phyloP scores from a whole-genome alignment of 225 moss, liverwort and hornwort genomes.

The Asterella californica region DNA sequence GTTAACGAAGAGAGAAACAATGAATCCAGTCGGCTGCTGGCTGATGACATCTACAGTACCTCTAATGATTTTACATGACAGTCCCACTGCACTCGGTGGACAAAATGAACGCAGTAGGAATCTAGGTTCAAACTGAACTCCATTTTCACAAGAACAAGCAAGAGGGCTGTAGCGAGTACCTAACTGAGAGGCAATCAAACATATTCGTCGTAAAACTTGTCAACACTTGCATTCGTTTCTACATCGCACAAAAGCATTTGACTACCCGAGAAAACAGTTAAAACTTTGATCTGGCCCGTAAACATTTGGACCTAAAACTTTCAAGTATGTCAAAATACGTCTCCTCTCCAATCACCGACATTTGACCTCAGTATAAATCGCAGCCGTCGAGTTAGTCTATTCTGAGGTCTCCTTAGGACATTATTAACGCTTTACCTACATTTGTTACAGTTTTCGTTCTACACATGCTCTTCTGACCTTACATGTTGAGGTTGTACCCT shows the following conservation, averaged over 20 bases:
- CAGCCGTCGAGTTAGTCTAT: neutral
- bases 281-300: neutral
- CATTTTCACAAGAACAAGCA: neutral
- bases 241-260: neutral
- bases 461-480: no score
- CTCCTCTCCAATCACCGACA: no score
- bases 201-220: neutral
- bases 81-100: neutral
- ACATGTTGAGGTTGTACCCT: no score
- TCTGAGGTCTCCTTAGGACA: no score
- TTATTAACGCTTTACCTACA: no score
- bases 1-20: neutral
- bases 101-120: neutral
- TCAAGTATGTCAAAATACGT: neutral
- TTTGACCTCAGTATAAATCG: neutral
- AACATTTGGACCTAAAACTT: neutral
- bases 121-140: neutral
- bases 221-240: neutral
- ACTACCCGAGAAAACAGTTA: neutral
- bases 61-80: neutral
- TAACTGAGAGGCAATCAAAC: neutral
- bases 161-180: neutral
- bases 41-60: neutral
- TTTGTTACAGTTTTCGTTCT: no score
- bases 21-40: neutral